These are phyloP conservation scores for Fraxinus sp. DNA, from an alignment of 305 asterid species.

Conservation along the genomic window DNA sequence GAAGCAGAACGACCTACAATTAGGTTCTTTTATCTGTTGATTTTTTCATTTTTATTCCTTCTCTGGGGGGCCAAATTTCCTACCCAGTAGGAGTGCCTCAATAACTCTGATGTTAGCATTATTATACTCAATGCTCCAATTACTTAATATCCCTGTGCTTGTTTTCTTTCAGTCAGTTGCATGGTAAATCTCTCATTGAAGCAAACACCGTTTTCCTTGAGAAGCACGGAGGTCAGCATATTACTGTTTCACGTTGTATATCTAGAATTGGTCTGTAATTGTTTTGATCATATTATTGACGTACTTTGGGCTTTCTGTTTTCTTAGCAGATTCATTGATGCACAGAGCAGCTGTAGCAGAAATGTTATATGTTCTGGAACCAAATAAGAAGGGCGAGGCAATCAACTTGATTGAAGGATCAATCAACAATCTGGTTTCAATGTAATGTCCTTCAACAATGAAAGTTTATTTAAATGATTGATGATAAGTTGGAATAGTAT, in stretches of 20 bases:
- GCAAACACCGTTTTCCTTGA: conserved; percentile 75
- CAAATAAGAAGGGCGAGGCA: conserved; percentile 74
- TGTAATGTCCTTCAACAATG: conserved; percentile 41
- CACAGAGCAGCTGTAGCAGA: conserved; percentile 87
- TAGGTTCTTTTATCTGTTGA: conserved; percentile 46
- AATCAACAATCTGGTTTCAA: conserved; percentile 40
- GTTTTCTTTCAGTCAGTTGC: conserved; percentile 60
- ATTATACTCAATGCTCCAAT: conserved; percentile 8
- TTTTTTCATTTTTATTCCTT: neutral
- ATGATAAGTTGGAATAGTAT: neutral
- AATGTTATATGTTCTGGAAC: conserved; percentile 36
- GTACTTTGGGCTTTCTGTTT: neutral
- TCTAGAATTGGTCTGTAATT: neutral
- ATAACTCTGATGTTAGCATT: neutral
- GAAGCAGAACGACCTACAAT: conserved; percentile 78
- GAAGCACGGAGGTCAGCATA: conserved; percentile 62
- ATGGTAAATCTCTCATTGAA: conserved; percentile 70
- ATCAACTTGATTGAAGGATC: conserved; percentile 61
- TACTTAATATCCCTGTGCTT: conserved; percentile 13
- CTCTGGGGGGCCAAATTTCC: neutral
- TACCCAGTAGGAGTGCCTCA: too few species aligned
- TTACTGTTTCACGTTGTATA: conserved; percentile 14
- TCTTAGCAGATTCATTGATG: conserved; percentile 62
- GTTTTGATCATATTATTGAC: too few species aligned
- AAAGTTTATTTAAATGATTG: neutral